phyloP scores from a whole-genome alignment of 768 basidiomycete species.

The Mrakia blollopis region DNA sequence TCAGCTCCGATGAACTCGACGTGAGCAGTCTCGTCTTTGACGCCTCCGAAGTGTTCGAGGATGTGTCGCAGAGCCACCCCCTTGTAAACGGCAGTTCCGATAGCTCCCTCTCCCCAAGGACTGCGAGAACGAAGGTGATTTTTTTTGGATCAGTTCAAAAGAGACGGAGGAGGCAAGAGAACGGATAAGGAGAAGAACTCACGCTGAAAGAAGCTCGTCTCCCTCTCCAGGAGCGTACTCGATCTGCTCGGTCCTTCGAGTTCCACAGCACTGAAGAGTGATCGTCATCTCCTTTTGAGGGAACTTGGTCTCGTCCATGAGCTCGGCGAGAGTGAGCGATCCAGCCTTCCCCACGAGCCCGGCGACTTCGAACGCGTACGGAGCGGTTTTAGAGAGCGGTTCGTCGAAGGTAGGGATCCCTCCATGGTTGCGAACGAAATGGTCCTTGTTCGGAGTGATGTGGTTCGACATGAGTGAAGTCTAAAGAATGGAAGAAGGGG shows the following conservation, averaged over 20 bases:
- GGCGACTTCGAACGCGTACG: conserved; percentile 52
- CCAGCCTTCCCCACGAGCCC: conserved; percentile 52
- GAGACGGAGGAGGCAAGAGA: conserved; percentile 28
- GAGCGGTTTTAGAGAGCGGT: conserved; percentile 37
- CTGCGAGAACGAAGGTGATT: not conserved
- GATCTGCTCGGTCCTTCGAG: conserved; percentile 55
- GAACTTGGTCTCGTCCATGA: conserved; percentile 50
- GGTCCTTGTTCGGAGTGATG: conserved; percentile 40
- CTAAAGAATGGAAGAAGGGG: not conserved
- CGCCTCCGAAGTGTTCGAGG: conserved; percentile 51
- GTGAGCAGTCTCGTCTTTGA: conserved; percentile 51
- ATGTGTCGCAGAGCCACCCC: conserved; percentile 55
- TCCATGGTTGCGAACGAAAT: conserved; percentile 55
- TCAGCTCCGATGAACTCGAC: conserved; percentile 58
- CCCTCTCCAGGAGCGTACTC: conserved; percentile 55
- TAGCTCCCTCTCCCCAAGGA: conserved; percentile 43
- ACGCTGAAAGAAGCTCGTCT: conserved; percentile 54
- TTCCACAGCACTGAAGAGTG: conserved; percentile 57
- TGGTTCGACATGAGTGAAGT: conserved; percentile 50
- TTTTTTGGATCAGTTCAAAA: conserved; percentile 10
- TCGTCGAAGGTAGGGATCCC: conserved; percentile 53
- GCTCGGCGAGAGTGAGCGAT: conserved; percentile 51
- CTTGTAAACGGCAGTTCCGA: conserved; percentile 46
- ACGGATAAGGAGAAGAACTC: not conserved
- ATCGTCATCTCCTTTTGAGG: conserved; percentile 51